phyloP scores from a whole-genome alignment of 768 basidiomycete species.

The Postia placenta region DNA sequence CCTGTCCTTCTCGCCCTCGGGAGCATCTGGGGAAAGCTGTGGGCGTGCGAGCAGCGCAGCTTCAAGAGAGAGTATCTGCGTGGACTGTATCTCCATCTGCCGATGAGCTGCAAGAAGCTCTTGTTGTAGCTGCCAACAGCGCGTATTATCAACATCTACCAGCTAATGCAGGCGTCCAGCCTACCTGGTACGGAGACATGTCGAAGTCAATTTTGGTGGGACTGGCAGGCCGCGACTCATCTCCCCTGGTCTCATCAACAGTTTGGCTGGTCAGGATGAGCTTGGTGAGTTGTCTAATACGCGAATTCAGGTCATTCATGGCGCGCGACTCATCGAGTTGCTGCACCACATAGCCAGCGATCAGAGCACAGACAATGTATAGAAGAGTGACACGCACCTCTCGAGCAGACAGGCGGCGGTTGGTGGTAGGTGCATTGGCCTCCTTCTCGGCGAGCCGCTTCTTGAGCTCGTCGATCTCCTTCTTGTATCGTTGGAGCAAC shows the following conservation, averaged over 20 bases:
- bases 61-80: conserved; percentile 81
- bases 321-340: conserved; percentile 83
- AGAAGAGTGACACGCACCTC: conserved; percentile 27
- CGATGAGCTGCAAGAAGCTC: conserved; percentile 75
- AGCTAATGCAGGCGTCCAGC: conserved; percentile 8
- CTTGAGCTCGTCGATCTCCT: conserved; percentile 90
- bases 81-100: conserved; percentile 74
- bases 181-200: conserved; percentile 78
- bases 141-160: not conserved
- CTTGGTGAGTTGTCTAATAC: conserved; percentile 80
- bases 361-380: not conserved
- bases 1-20: conserved; percentile 70
- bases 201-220: conserved; percentile 89
- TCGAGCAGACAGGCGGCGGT: conserved; percentile 38
- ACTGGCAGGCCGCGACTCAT: conserved; percentile 72
- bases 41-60: conserved; percentile 70
- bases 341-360: conserved; percentile 30
- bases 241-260: conserved; percentile 62
- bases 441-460: conserved; percentile 64
- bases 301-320: conserved; percentile 73
- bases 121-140: conserved; percentile 63
- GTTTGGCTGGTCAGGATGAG: conserved; percentile 82
- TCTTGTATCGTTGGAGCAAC: conserved; percentile 87
- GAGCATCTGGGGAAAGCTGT: conserved; percentile 54
- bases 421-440: conserved; percentile 46